Evolutionary conservation across 129 eudicot genomes (phyloP).

Genomic region (Flaveria brownii): DNA sequence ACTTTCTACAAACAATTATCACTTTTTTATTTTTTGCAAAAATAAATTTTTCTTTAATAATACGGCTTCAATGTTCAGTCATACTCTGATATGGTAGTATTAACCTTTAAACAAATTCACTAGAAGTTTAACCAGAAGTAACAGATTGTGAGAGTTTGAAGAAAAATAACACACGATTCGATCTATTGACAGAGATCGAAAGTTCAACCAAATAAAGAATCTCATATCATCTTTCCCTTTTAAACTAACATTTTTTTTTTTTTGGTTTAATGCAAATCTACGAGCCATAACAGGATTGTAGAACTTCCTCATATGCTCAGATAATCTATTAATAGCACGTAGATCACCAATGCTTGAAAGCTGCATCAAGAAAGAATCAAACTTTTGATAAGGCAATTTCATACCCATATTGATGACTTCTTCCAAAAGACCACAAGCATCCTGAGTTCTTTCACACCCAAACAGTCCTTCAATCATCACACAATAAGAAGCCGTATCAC

Average conservation of each 20-base stretch:
- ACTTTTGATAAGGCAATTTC: constrained; percentile 69
- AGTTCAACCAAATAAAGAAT: background rate
- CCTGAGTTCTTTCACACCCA: constrained; percentile 46
- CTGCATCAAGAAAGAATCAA: constrained; percentile 66
- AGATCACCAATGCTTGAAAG: constrained; percentile 77
- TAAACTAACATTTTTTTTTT: constrained; percentile 67
- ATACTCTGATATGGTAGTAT: too few relatives aligned
- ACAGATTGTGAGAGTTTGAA: background rate
- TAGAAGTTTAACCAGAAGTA: too few relatives aligned
- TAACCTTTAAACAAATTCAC: too few relatives aligned
- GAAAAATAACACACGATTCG: background rate
- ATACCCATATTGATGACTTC: constrained; percentile 62
- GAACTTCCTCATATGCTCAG: constrained; percentile 87
- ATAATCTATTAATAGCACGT: constrained; percentile 60
- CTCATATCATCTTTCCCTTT: constrained; percentile 49
- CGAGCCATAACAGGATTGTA: constrained; percentile 95
- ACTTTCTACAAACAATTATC: too few relatives aligned
- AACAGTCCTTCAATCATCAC: constrained; percentile 93
- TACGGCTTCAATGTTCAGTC: too few relatives aligned
- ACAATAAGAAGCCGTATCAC: constrained; percentile 70
- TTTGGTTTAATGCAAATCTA: constrained; percentile 67
- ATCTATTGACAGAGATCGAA: background rate
- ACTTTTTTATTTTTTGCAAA: too few relatives aligned
- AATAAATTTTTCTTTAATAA: too few relatives aligned
- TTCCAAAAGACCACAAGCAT: constrained; percentile 69